Evolutionary conservation across 495 filamentous ascomycete genomes (phyloP).

Genomic region (Podospora bellae-mahoneyi): DNA sequence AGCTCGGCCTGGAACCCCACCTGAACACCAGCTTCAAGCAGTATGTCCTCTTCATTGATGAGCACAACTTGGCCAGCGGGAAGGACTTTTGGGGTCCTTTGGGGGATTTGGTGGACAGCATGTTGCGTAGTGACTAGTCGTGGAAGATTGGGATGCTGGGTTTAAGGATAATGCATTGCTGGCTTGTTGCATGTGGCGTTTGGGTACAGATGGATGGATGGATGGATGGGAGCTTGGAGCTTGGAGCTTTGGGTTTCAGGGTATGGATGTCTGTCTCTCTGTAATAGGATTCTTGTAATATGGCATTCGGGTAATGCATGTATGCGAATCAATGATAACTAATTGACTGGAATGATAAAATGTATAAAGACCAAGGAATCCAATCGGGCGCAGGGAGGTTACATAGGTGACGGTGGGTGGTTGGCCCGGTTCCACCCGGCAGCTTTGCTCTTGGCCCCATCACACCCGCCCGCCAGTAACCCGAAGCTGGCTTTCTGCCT

Average conservation of each 20-base stretch:
- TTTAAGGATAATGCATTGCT: neutral
- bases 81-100: constrained; percentile 99
- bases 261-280: constrained; percentile 20
- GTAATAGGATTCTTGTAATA: constrained; percentile 14
- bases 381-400: neutral
- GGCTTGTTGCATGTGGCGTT: neutral
- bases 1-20: constrained; percentile 92
- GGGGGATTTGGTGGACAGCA: constrained; percentile 93
- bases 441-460: constrained; percentile 2
- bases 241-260: constrained; percentile 18
- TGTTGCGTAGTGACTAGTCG: constrained; percentile 80
- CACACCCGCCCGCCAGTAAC: neutral
- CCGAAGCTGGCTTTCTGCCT: constrained; percentile 22
- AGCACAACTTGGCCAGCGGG: constrained; percentile 80
- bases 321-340: neutral
- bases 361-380: neutral
- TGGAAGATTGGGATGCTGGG: neutral
- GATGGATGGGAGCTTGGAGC: neutral
- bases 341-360: too few species aligned
- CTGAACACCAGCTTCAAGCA: constrained; percentile 99
- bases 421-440: constrained; percentile 21
- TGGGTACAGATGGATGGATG: neutral
- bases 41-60: constrained; percentile 94
- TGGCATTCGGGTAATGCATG: constrained; percentile 17
- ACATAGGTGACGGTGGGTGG: neutral